Evolutionary conservation across 495 filamentous ascomycete genomes (phyloP), one percentile per base, ranked within the genome.

Genomic region (Cercophora newfieldiana): DNA sequence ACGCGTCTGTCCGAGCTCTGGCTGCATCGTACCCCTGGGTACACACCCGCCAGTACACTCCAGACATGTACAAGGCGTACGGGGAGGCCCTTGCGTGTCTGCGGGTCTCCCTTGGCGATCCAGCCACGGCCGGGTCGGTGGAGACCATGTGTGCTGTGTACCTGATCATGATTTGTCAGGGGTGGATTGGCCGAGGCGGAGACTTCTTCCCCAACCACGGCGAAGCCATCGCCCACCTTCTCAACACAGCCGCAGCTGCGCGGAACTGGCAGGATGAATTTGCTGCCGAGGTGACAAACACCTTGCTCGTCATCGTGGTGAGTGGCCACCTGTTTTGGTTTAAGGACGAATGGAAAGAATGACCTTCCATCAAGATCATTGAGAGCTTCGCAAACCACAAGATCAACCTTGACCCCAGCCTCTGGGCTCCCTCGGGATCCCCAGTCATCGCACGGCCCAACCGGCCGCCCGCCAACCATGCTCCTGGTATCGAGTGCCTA

Each of bases 81-180:
- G 63, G 47, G 1, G 58, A 69, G n/a, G 67, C 67, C 7, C 24
- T 69, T 1, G 65, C 44, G 21, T 68, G 71, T 0, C 69, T 85
- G 1, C 66, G 77, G n/a, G 59, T 65, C 0, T 75, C 72, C 65
- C 63, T 85, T 8, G 74, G 79, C 65, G 74, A 84, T 28, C 73
- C 74, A 0, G 49, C 59, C 30, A 76, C 77, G 64, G 81, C 80
- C 2, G 57, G 66, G 1, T 64, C 73, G 7, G 71, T 78, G 1
- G 77, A 77, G 48, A 83, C 82, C 19, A 68, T 85, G 3, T 78
- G 78, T 55, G 79, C 82, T 0, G 77, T 84, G 0, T 79, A 78
- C 71, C 19, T 85, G 16, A 54, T 83, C 7, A 59, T 81, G 47
- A 71, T 82, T 8, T 78, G 75, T 56, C 79, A 83, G 58, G 54